Conservation (phyloP, 2,329 filamentous ascomycete genomes). For the Sporothrix humicola region DNA sequence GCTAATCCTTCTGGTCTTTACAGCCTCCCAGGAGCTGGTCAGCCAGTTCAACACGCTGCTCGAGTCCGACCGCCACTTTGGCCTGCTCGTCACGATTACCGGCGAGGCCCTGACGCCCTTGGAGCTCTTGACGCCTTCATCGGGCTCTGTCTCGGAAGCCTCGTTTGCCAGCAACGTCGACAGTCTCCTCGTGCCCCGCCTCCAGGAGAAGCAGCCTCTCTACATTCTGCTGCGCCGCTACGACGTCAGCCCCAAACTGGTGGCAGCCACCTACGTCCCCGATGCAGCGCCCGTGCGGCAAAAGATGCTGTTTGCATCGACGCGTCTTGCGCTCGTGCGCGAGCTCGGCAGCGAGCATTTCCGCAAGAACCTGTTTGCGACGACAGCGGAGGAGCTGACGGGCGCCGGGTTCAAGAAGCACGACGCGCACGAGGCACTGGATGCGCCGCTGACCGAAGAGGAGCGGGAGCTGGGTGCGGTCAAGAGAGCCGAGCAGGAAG, state of each 20-base stretch:
- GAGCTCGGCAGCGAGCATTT: conserved; percentile 82
- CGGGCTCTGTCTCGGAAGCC: conserved; percentile 56
- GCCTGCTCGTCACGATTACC: conserved; percentile 72
- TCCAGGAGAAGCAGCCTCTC: conserved; percentile 69
- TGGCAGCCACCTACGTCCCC: conserved; percentile 79
- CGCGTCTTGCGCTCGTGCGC: conserved; percentile 73
- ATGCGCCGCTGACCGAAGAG: conserved; percentile 78
- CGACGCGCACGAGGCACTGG: conserved; percentile 67
- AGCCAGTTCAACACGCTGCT: conserved; percentile 74
- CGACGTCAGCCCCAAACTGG: conserved; percentile 61
- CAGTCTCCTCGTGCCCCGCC: conserved; percentile 63
- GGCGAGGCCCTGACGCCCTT: conserved; percentile 70
- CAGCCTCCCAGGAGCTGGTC: conserved; percentile 79
- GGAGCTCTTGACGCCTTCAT: conserved; percentile 57
- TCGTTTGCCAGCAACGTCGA: conserved; percentile 68
- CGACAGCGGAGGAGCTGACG: conserved; percentile 71
- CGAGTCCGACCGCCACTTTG: conserved; percentile 65
- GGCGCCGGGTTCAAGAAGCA: conserved; percentile 73
- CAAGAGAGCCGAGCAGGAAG: conserved; percentile 75
- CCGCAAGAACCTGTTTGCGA: conserved; percentile 75
- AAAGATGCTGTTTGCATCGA: conserved; percentile 85
- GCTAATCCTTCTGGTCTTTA: background rate
- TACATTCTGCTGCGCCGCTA: conserved; percentile 78
- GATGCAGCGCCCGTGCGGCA: conserved; percentile 79
- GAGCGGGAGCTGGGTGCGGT: conserved; percentile 74